Percentiles rank a stretch among this genome's conserved stretches.
Conservation (phyloP, 805 yeast genomes). For the Candida tallmaniae region DNA sequence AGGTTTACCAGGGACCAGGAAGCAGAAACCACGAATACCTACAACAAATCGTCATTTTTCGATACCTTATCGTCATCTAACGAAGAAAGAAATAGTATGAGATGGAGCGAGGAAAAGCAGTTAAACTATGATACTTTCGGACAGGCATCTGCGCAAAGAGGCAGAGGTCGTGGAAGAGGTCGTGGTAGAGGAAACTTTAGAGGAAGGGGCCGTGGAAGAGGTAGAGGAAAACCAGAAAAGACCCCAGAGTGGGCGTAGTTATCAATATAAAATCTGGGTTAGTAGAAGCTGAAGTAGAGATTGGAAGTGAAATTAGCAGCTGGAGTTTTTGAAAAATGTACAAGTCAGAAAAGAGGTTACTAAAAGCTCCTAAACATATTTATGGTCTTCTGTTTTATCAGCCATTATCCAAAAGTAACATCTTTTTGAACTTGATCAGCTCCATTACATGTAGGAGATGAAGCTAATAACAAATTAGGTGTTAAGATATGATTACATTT, state of each 20-base stretch:
- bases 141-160: conserved; percentile 50
- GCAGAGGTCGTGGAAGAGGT: conserved; percentile 42
- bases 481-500: no score
- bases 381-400: no score
- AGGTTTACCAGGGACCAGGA: conserved; percentile 54
- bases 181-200: conserved; percentile 18
- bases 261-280: conserved; percentile 15
- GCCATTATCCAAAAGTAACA: no score
- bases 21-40: conserved; percentile 35
- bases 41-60: conserved; percentile 85
- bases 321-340: no score
- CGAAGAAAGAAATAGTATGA: conserved; percentile 43
- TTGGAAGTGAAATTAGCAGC: no score
- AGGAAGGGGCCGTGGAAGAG: conserved; percentile 19
- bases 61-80: conserved; percentile 77
- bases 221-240: conserved; percentile 14
- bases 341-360: no score
- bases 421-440: no score
- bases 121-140: conserved; percentile 85
- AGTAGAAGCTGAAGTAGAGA: no score
- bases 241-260: conserved; percentile 29
- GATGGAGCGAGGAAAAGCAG: conserved; percentile 68
- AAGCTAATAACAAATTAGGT: no score
- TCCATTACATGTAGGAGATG: no score
- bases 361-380: no score